Evolutionary conservation across 306 rosid genomes (phyloP), one percentile per base, ranked within the genome.

Genomic region (Cyclanthera cordifolia): DNA sequence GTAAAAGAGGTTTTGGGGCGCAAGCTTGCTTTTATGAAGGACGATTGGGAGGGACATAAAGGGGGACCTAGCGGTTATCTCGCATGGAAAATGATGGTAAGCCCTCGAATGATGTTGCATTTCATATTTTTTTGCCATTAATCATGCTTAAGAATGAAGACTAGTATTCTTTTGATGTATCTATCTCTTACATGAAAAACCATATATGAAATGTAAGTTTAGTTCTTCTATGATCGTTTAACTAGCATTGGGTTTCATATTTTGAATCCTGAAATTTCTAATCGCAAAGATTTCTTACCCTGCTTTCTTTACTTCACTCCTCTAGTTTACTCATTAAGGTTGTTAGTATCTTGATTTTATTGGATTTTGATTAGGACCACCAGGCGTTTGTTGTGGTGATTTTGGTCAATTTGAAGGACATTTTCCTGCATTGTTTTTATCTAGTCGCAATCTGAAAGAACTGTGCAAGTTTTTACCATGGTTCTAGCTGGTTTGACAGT

Each of bases 11-110:
- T 93, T 66, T 75, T 89, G 82, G 76, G 84, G 73, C 88, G 96
- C 3, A 79, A 90, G 25, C 81, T 89, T 78, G 77, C 81, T 8
- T 74, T 61, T 69, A 66, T 73, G 16, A 82, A 72, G 48, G 90
- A 79, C 21, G 82, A 72, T 70, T 65, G 78, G 17, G 83, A 84
- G 28, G 93, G 88, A 19, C 85, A 79, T 53, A 89, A 86, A 73
- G 98, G 96, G 70, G 98, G 96, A 32, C 94, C 95, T 47, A 89
- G 95, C 15, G 98, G 98, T 8, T 93, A 87, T 82, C 96, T 93
- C 76, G 96, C 95, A 80, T 93, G 98, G 98, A 93, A 89, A 80
- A 93, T 93, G 98, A 89, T 89, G 98, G 98, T 93, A 79, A 71
- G 79, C 73, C 21, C 51, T 63, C 52, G 13, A 17, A 24, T 61